Base-by-base conservation (phyloP, 2,329 filamentous ascomycete species). In the Colletotrichum karsti region DNA sequence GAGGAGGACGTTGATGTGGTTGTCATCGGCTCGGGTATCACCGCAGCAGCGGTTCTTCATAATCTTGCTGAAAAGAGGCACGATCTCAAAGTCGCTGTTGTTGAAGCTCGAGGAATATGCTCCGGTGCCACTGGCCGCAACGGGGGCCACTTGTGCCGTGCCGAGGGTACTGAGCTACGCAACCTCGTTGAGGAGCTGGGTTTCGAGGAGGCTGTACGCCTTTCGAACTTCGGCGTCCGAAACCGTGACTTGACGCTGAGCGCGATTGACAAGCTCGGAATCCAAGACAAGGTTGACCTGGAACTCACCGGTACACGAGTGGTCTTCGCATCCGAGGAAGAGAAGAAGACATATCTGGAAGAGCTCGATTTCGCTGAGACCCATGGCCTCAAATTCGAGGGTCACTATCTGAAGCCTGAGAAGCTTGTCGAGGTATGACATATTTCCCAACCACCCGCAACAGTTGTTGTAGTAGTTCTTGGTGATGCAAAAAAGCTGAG, bases 61-160 rank as follows among this genome's bases (percentile, higher is more conserved):
- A 71, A 69, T 13, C 44, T 73, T 4, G 58, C 63, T 13, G 42
- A 54, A 3, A 70, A 68, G 20, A 30, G 48, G 1, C 63, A 70
- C 7, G 51, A 48, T 10, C 61, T 71, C 3, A 37, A 62, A 13
- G 67, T 73, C 37, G 63, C 68, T 42, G 33, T 72, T 15, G 9
- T 72, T 18, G 72, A 73, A 35, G 72, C 72, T 4, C 69, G 72
- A 2, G 53, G 65, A 12, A 42, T 73, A 5, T 73, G 72, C 39
- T 82, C 81, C n/a, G 85, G 86, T 12, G 86, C 85, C 4, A 88
- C 86, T 5, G 85, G 83, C 2, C 80, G 86, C 51, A 87, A 87
- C 69, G 85, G 84, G 33, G 85, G 84, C 0, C 84, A 85, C 73
- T 81, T 86, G 69, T 85, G 86, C 72, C 73, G 77, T 28, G 74